Evolutionary conservation across 345 rosid species (phyloP).

Genomic region (Eucalyptus curtisii): DNA sequence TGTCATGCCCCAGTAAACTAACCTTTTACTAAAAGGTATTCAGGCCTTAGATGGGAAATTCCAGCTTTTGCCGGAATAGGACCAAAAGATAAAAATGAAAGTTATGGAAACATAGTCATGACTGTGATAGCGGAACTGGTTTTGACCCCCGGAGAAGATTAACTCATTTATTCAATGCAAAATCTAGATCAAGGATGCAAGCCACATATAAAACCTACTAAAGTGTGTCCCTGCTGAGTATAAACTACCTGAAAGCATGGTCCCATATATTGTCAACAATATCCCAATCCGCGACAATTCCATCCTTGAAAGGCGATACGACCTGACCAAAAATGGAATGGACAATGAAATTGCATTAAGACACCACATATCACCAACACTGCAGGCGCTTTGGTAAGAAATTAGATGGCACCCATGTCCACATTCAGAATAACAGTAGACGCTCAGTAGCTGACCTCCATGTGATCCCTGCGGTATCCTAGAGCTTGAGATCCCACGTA

Average conservation of each 20-base stretch:
- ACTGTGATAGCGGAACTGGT: neutral
- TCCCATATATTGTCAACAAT: slow-evolving; percentile 95
- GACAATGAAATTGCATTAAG: neutral
- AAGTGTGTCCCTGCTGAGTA: neutral
- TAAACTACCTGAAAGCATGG: slow-evolving; percentile 70
- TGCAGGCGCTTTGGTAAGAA: neutral
- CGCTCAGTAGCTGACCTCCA: slow-evolving; percentile 54
- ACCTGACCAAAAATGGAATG: slow-evolving; percentile 25
- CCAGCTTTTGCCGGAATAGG: neutral
- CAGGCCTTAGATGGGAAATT: neutral
- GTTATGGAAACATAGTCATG: neutral
- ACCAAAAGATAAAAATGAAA: neutral
- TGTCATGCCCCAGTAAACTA: neutral
- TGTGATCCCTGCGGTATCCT: slow-evolving; percentile 79
- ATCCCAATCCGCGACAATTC: slow-evolving; percentile 93
- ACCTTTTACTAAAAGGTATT: neutral
- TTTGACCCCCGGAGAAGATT: neutral
- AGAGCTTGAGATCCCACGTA: slow-evolving; percentile 88
- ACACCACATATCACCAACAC: neutral
- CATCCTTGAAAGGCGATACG: slow-evolving; percentile 83
- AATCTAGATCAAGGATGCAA: neutral
- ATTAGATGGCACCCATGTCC: neutral
- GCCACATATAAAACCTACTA: neutral
- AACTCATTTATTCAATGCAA: neutral
- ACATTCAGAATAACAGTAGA: neutral